Evolutionary conservation across 106 monocot genomes (phyloP), one percentile per base, ranked within the genome.

Genomic region (Platanthera zijinensis): DNA sequence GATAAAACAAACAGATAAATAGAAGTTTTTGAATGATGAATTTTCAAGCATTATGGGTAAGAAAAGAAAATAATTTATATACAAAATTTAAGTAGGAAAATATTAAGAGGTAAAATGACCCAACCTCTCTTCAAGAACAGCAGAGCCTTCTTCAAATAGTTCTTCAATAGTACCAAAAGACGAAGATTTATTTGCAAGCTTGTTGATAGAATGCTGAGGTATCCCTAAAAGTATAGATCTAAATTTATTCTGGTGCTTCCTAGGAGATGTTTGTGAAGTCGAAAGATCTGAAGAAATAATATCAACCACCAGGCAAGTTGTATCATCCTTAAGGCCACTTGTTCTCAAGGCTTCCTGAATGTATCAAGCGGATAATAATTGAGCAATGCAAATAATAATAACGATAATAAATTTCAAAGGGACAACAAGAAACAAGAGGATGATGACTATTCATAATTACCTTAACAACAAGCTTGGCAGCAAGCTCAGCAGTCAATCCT

Each of bases 391-490:
- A 56, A 48, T 28, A 75, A 81, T 32, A 52, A 66, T 8, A 39
- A 51, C 51, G 32, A 67, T 14, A 47, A 8, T 9, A 56, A 25
- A 30, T 50, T 5, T 19, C 61, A 46, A 47, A 48, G 48, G 10
- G 17, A 48, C 17, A 48, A 48, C 17, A 70, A 72, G 72, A 22
- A 72, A 51, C 49, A 72, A 72, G 10, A 22, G 72, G 5, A 49
- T 51, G 72, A 72, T 9, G 48, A 48, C 51, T 12, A 52, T 19
- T 22, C 25, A 73, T 9, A 64, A 56, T 48, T n/a, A 99, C 97
- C 97, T 99, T 99, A 62, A 99, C 97, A 77, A 99, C 91, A 50
- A 89, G 72, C 77, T 89, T 99, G n/a, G 94, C 91, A 84, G 94
- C 87, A 79, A 94, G 81, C 54, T 99, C 93, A 13, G 94, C 84